Evolutionary conservation across 2,329 filamentous ascomycete genomes (phyloP).

Genomic region (Colletotrichum nymphaeae): DNA sequence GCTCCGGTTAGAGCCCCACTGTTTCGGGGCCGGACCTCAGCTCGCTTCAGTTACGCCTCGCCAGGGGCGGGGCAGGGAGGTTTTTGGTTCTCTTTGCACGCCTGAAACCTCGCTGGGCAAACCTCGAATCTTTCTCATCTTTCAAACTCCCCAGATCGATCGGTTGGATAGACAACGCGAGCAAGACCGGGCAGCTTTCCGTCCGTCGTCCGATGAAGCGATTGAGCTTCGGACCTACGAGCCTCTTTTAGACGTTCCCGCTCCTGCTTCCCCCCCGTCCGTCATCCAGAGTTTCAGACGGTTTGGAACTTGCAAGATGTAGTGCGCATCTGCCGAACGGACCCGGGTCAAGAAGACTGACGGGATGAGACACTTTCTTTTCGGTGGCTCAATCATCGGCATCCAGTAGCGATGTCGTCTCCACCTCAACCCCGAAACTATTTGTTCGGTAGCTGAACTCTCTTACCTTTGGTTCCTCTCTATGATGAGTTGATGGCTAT

Average conservation of each 20-base stretch:
- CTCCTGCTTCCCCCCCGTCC: neutral
- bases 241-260: neutral
- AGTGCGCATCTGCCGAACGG: neutral
- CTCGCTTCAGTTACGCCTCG: conserved; percentile 2
- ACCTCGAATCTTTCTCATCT: neutral
- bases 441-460: neutral
- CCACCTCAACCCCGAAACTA: neutral
- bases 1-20: neutral
- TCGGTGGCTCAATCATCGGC: neutral
- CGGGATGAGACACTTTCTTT: neutral
- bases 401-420: neutral
- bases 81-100: neutral
- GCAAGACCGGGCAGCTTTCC: neutral
- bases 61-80: neutral
- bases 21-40: conserved; percentile 17
- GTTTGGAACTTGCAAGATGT: too few relatives aligned
- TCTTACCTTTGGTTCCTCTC: neutral
- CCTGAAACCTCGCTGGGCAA: conserved; percentile 2
- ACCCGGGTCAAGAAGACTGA: neutral
- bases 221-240: neutral
- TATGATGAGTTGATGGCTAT: neutral
- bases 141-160: conserved; percentile 4
- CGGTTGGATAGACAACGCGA: conserved; percentile 26
- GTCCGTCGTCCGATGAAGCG: neutral
- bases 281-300: neutral